phyloP scores from a whole-genome alignment of 2,329 filamentous ascomycete genomes.

The Arthrobotrys conoides region DNA sequence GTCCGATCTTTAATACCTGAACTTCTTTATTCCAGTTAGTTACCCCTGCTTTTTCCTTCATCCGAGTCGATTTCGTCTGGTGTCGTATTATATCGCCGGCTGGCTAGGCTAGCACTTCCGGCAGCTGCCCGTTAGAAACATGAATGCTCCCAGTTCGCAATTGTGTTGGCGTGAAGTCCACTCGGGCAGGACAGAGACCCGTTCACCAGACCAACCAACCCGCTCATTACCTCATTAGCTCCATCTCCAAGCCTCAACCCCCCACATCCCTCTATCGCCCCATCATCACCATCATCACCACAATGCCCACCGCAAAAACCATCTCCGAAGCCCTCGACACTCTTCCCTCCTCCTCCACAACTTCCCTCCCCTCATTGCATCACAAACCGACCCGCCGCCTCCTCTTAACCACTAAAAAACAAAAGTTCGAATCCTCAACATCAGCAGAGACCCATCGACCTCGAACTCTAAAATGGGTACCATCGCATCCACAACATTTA shows the following conservation, averaged over 20 bases:
- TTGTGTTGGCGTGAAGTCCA: conserved; percentile 1
- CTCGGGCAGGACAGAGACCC: neutral
- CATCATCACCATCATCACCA: neutral
- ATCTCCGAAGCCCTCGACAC: conserved; percentile 48
- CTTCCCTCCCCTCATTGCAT: neutral
- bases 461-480: conserved; percentile 24
- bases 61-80: neutral
- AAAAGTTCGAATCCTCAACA: conserved; percentile 12
- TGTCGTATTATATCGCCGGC: neutral
- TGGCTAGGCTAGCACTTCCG: neutral
- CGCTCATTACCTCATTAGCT: conserved; percentile 12
- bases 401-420: conserved; percentile 4
- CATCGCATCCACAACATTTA: conserved; percentile 27
- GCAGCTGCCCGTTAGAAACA: too few species aligned
- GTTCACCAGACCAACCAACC: conserved; percentile 2
- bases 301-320: conserved; percentile 36
- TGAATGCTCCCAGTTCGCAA: neutral
- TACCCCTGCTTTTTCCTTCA: neutral
- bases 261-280: neutral
- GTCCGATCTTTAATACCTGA: neutral
- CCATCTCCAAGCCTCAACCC: conserved; percentile 4
- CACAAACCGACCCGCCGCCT: neutral
- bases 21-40: neutral
- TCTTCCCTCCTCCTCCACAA: conserved; percentile 45
- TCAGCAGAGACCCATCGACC: conserved; percentile 34